Conservation (phyloP, 2,329 filamentous ascomycete genomes). For the Septoria petroselini region DNA sequence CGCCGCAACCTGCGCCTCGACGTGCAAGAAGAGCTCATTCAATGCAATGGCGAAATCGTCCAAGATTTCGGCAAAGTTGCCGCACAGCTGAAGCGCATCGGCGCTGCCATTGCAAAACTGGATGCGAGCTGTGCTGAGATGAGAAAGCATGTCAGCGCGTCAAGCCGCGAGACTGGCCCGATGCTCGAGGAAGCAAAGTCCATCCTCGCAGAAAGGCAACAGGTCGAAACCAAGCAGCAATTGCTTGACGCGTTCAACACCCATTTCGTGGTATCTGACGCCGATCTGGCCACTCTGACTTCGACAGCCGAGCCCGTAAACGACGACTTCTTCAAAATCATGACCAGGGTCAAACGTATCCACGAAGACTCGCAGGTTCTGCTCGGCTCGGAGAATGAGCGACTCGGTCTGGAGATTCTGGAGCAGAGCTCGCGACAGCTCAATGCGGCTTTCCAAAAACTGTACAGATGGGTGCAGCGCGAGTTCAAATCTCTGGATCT, state of each 20-base stretch:
- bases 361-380: constrained; percentile 84
- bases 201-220: constrained; percentile 68
- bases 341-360: constrained; percentile 80
- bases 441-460: constrained; percentile 87
- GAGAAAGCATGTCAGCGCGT: constrained; percentile 70
- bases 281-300: constrained; percentile 72
- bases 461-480: constrained; percentile 91
- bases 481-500: constrained; percentile 91
- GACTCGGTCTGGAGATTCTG: constrained; percentile 83
- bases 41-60: constrained; percentile 86
- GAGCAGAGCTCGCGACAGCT: constrained; percentile 84
- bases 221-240: constrained; percentile 75
- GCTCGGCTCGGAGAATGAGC: constrained; percentile 85
- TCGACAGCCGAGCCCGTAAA: constrained; percentile 78
- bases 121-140: constrained; percentile 79
- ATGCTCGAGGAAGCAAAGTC: constrained; percentile 73
- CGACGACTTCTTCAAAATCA: constrained; percentile 74
- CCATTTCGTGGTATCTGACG: constrained; percentile 81
- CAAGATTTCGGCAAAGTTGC: constrained; percentile 85
- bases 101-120: constrained; percentile 70
- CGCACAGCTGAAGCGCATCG: constrained; percentile 87
- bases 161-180: constrained; percentile 69
- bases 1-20: constrained; percentile 76
- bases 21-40: constrained; percentile 86
- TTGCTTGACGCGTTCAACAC: constrained; percentile 72